phyloP scores from a whole-genome alignment of 805 yeast species.

The Barnettozyma vustinii region DNA sequence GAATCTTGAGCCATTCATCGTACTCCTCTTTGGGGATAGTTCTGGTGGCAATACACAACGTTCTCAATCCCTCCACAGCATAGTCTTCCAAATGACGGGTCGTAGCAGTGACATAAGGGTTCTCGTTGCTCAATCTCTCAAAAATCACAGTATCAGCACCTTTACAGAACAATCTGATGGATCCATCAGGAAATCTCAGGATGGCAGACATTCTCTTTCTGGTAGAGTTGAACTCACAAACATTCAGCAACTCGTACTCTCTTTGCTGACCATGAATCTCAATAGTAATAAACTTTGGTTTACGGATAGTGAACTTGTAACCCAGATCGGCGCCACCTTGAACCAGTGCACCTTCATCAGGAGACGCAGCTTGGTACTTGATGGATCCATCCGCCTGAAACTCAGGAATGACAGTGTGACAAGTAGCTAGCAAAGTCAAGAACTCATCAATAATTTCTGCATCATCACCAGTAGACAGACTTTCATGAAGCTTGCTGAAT shows the following conservation, averaged over 20 bases:
- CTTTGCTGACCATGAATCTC: constrained; percentile 44
- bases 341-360: constrained; percentile 98
- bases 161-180: constrained; percentile 81
- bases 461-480: constrained; percentile 42
- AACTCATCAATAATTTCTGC: constrained; percentile 61
- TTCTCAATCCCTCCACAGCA: constrained; percentile 93
- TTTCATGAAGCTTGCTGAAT: constrained; percentile 55
- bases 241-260: constrained; percentile 73
- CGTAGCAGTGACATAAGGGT: constrained; percentile 80
- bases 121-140: constrained; percentile 68
- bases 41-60: constrained; percentile 86
- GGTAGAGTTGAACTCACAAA: constrained; percentile 96
- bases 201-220: constrained; percentile 97
- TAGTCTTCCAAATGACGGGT: constrained; percentile 88
- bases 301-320: constrained; percentile 76
- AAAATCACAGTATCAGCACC: constrained; percentile 97
- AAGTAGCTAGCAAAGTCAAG: constrained; percentile 77
- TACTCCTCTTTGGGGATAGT: constrained; percentile 79
- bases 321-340: constrained; percentile 93
- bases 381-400: constrained; percentile 54
- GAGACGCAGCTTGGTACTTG: constrained; percentile 97
- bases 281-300: constrained; percentile 75
- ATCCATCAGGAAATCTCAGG: constrained; percentile 90
- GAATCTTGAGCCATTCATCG: constrained; percentile 55
- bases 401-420: constrained; percentile 98